Evolutionary conservation across 306 rosid species (phyloP), one percentile per base, ranked within the genome.

Genomic region (Calophaca sinica): DNA sequence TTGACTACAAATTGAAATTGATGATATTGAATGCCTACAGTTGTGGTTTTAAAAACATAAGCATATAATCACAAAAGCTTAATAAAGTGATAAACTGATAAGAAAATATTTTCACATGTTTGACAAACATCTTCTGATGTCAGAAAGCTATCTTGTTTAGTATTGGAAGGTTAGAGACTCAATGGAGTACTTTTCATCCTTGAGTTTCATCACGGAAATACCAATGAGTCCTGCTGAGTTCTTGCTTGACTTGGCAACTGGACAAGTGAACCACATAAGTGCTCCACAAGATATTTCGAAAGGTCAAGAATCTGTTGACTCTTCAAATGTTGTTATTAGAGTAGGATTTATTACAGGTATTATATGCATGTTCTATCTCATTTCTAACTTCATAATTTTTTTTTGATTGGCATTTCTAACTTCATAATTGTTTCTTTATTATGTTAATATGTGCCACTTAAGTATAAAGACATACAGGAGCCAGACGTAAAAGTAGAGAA

Each of bases 151-250:
- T 74, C 97, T 96, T 12, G 82, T 94, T 77, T 94, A 89, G 83
- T 89, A 91, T 64, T 97, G 98, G 7, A 88, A 77, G 79, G 93
- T 94, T 42, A 83, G 74, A 82, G 97, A 91, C 41, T 74, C 98
- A 2, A 77, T 77, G 84, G 87, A 86, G 15, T 94, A 94, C 70
- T 91, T 94, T 83, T 80, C 97, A 28, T 90, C 96, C 12, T 80
- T 94, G 85, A 80, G 84, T 52, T 88, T 91, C 71, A 73, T 72
- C 66, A 96, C 94, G 0, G 90, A 91, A 81, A 88, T 94, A 49
- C 88, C 97, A 35, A 94, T 94, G 98, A 94, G 91, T 75, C 97
- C 98, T 73, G 93, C 96, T 58, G 97, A 94, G 67, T 91, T 91
- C 79, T 73, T 91, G 89, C 93, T 94, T 78, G 97, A 91, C 81